Conservation (phyloP, 805 yeast genomes). For the Lipomyces orientalis region DNA sequence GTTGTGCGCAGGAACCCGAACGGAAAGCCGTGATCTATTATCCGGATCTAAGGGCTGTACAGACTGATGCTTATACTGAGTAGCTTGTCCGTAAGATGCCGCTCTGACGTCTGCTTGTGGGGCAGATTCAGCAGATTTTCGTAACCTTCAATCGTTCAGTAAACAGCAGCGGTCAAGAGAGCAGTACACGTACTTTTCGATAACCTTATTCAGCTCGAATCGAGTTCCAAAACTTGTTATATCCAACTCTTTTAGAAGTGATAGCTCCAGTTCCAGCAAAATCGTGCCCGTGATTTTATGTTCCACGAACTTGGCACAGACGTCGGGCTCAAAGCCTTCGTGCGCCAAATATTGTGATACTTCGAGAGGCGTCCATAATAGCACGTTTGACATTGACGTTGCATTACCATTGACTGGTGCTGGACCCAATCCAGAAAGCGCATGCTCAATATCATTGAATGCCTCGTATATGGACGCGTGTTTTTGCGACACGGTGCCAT, state of each 20-base stretch:
- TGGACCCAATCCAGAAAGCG: slow-evolving; percentile 45
- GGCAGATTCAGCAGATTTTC: slow-evolving; percentile 13
- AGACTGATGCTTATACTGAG: slow-evolving; percentile 20
- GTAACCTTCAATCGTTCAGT: slow-evolving; percentile 7
- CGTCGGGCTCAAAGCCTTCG: slow-evolving; percentile 72
- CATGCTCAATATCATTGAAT: slow-evolving; percentile 49
- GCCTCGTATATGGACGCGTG: slow-evolving; percentile 34
- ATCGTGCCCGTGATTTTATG: slow-evolving; percentile 92
- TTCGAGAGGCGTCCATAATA: slow-evolving; percentile 82
- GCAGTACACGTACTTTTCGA: slow-evolving; percentile 56
- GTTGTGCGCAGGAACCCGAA: slow-evolving; percentile 23
- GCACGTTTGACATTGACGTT: slow-evolving; percentile 34
- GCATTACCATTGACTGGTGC: not conserved
- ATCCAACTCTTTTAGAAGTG: slow-evolving; percentile 88
- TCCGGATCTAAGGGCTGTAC: slow-evolving; percentile 29
- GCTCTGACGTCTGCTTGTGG: slow-evolving; percentile 1
- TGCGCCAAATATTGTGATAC: slow-evolving; percentile 77
- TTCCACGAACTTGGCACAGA: slow-evolving; percentile 79
- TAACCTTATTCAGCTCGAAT: slow-evolving; percentile 88
- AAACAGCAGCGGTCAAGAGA: not conserved
- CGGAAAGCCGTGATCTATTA: slow-evolving; percentile 7
- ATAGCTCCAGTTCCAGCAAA: slow-evolving; percentile 80
- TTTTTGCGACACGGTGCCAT: slow-evolving; percentile 12
- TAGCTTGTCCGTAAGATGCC: slow-evolving; percentile 1
- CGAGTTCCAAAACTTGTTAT: slow-evolving; percentile 93